Evolutionary conservation across 345 rosid genomes (phyloP), one percentile per base, ranked within the genome.

Genomic region (Euphorbia tirucalli): DNA sequence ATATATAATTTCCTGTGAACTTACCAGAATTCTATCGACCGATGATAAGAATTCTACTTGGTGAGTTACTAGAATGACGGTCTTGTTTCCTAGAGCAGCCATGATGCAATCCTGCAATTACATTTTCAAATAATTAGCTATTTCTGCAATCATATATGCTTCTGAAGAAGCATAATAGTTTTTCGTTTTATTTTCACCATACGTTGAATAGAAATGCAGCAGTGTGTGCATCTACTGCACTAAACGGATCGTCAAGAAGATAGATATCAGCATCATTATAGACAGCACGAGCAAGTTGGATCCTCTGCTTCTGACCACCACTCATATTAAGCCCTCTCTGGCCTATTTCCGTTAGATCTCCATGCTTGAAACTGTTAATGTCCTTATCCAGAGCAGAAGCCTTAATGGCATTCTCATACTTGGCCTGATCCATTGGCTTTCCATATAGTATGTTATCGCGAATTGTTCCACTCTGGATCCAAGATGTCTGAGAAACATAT

Each of bases 271-370:
- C 86, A 63, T 87, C 78, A 10, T 83, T 84, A 69, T 89, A 90
- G 22, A 89, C 67, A 1, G 98, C 93, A 1, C 95, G 90, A 2
- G 96, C 96, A 15, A 93, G 79, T 46, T 93, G 95, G 70, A 93
- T 75, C 30, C 96, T 80, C 67, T 89, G 96, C 83, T 89, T 90
- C 79, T 93, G 98, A 58, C 98, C 94, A 30, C 96, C 96, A 16
- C 96, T 93, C 80, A 93, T 59, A 72, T 87, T 93, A 52, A 90
- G 82, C 21, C 98, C 98, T 39, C 93, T 84, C 77, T 93, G 90
- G 4, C 96, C 98, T 6, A 92, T 86, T 61, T 82, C 78, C 0
- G 91, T 90, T 48, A 82, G 89, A 77, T 92, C 97, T 31, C 87
- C 85, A 43, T 76, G 73, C 1, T 80, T 58, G 61, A 88, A 82